Evolutionary conservation across 2,329 filamentous ascomycete species (phyloP), one percentile per base, ranked within the genome.

Genomic region (Cordyceps pruinosa): DNA sequence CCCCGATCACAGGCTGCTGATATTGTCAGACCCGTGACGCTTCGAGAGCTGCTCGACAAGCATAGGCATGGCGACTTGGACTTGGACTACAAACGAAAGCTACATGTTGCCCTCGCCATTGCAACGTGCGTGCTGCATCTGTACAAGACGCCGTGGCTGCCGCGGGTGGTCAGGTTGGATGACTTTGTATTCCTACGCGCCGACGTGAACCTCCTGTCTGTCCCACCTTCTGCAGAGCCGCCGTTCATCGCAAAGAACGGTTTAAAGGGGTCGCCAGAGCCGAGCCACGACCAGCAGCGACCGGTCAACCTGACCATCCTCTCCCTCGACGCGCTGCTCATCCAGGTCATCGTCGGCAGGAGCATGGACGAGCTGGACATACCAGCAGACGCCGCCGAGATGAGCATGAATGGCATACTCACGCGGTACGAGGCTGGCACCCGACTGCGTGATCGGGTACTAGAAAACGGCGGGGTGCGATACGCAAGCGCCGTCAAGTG

Each of bases 141-240:
- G 19, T 39, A 58, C 19, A 58, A 42, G 28, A 58, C 57, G 8
- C 50, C 50, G 2, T 58, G 57, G 57, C 34, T 58, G n/a, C 13
- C 23, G 1, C 35, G 34, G 7, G 34, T 28, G 2, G n/a, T 58
- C n/a, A 58, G 50, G 6, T 26, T 58, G 15, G 57, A 58, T 28
- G 57, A 58, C 28, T 30, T 58, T 30, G 19, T 58, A 3, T 58
- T 58, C 23, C 19, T 58, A 15, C 50, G 50, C 1, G 39, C 39
- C 7, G 39, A 42, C 10, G 39, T 23, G 21, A 42, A 21, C 39
- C 19, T 42, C 7, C 2, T 23, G 21, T 42, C 39, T 12, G 39
- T 19, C 9, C 39, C 39, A 2, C n/a, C 3, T 3, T 4, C 39
- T 42, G 19, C 39, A 1, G 39, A 42, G 3, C 19, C 15, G 39